These are phyloP conservation scores for Collybia nuda DNA, from an alignment of 768 basidiomycete species.

Conservation along the genomic window DNA sequence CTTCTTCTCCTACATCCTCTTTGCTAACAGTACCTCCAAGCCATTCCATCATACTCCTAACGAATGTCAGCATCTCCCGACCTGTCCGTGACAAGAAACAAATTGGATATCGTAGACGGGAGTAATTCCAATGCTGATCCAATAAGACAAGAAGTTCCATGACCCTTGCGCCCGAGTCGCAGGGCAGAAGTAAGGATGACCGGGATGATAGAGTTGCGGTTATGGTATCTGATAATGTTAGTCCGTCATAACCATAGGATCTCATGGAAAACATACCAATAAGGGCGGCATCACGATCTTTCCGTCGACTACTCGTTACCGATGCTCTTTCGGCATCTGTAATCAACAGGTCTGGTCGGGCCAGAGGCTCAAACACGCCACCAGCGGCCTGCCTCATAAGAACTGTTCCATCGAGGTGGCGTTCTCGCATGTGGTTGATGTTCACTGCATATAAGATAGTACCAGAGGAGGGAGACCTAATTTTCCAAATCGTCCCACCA, in stretches of 20 bases:
- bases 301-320: conserved; percentile 82
- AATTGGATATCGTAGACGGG: conserved; percentile 80
- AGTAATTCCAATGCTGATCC: conserved; percentile 97
- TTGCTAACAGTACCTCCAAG: conserved; percentile 93
- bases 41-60: conserved; percentile 98
- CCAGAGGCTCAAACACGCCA: conserved; percentile 81
- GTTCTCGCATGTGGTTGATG: conserved; percentile 94
- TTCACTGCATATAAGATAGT: conserved; percentile 95
- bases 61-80: conserved; percentile 90
- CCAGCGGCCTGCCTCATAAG: conserved; percentile 74
- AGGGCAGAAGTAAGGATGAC: conserved; percentile 86
- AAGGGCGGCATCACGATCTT: conserved; percentile 87
- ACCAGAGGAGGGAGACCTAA: conserved; percentile 95
- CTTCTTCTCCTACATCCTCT: conserved; percentile 86
- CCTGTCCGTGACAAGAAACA: conserved; percentile 92
- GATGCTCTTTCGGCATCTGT: conserved; percentile 87
- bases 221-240: conserved; percentile 66
- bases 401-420: conserved; percentile 93
- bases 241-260: conserved; percentile 5
- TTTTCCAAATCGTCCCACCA: conserved; percentile 97
- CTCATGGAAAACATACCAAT: conserved; percentile 51
- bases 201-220: conserved; percentile 80
- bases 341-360: conserved; percentile 89
- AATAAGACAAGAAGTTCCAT: conserved; percentile 94
- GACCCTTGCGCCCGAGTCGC: conserved; percentile 92